Evolutionary conservation across 768 basidiomycete genomes (phyloP).

Genomic region (Agaricus subrufescens): DNA sequence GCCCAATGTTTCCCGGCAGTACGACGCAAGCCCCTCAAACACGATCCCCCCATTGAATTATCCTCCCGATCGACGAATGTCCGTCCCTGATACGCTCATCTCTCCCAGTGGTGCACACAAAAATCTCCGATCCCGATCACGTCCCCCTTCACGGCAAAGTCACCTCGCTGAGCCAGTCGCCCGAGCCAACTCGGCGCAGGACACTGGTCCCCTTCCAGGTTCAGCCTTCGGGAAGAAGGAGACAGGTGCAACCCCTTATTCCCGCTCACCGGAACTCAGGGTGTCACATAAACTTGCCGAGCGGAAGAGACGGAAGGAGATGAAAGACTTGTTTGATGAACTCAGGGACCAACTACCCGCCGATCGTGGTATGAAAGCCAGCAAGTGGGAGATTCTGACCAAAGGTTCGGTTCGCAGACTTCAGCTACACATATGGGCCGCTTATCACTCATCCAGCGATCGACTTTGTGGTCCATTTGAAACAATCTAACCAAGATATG

Average conservation of each 20-base stretch:
- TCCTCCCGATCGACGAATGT: slow-evolving; percentile 69
- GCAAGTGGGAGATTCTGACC: slow-evolving; percentile 98
- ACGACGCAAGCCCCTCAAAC: slow-evolving; percentile 42
- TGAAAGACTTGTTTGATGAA: slow-evolving; percentile 99
- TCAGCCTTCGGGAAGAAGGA: slow-evolving; percentile 42
- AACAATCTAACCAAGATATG: slow-evolving; percentile 74
- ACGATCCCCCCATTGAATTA: slow-evolving; percentile 59
- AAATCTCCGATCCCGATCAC: slow-evolving; percentile 60
- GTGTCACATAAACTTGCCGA: slow-evolving; percentile 98
- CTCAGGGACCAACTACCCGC: slow-evolving; percentile 88
- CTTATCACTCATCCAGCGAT: slow-evolving; percentile 50
- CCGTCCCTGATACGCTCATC: slow-evolving; percentile 57
- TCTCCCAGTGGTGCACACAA: slow-evolving; percentile 37
- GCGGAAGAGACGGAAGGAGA: slow-evolving; percentile 94
- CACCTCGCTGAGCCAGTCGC: slow-evolving; percentile 36
- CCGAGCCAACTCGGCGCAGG: slow-evolving; percentile 36
- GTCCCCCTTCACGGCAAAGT: slow-evolving; percentile 61
- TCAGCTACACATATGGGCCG: not conserved
- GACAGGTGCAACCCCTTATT: slow-evolving; percentile 73
- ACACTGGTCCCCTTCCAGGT: slow-evolving; percentile 37
- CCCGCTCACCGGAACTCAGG: slow-evolving; percentile 90
- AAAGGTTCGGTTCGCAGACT: slow-evolving; percentile 60
- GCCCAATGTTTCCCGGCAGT: slow-evolving; percentile 29
- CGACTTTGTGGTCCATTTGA: slow-evolving; percentile 79
- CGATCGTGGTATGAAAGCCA: slow-evolving; percentile 92